Percentiles rank a stretch among this genome's conserved stretches.
Conservation (phyloP, 306 rosid genomes). For the Rubus idaeus region DNA sequence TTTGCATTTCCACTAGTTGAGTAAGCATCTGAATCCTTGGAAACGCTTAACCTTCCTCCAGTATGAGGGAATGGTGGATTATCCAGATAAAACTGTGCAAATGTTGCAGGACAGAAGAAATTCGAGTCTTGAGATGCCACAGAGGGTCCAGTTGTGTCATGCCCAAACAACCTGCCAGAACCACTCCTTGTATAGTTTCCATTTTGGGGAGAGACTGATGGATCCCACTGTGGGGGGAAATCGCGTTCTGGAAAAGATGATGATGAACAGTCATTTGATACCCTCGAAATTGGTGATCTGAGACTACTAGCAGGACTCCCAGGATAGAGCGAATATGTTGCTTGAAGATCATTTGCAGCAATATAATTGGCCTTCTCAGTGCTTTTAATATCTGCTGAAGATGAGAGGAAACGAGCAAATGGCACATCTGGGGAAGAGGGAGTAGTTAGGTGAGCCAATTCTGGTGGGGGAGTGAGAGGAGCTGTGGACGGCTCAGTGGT, state of each 20-base stretch:
- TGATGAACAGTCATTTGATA: conserved; percentile 70
- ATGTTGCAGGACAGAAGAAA: conserved; percentile 97
- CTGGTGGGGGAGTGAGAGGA: conserved; percentile 98
- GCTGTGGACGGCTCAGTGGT: conserved; percentile 99
- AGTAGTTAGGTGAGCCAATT: conserved; percentile 96
- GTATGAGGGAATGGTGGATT: conserved; percentile 92
- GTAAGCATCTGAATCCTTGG: conserved; percentile 92
- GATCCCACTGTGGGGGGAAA: conserved; percentile 73
- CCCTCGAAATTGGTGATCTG: conserved; percentile 76
- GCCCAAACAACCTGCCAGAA: conserved; percentile 68
- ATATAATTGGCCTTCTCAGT: conserved; percentile 58
- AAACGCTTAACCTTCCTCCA: conserved; percentile 95
- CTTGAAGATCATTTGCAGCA: conserved; percentile 81
- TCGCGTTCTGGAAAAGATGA: conserved; percentile 80
- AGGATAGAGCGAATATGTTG: conserved; percentile 84
- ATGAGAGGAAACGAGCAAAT: conserved; percentile 87
- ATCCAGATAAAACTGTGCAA: conserved; percentile 94
- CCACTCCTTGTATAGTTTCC: conserved; percentile 67
- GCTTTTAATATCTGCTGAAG: conserved; percentile 68
- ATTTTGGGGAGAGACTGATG: conserved; percentile 68
- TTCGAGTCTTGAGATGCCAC: conserved; percentile 84
- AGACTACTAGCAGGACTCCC: conserved; percentile 91
- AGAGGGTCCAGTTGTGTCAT: conserved; percentile 53
- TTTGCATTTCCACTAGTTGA: conserved; percentile 54
- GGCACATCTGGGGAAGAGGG: conserved; percentile 99